Evolutionary conservation across 176 grass and related monocot species (phyloP).

Genomic region (Lolium rigidum): DNA sequence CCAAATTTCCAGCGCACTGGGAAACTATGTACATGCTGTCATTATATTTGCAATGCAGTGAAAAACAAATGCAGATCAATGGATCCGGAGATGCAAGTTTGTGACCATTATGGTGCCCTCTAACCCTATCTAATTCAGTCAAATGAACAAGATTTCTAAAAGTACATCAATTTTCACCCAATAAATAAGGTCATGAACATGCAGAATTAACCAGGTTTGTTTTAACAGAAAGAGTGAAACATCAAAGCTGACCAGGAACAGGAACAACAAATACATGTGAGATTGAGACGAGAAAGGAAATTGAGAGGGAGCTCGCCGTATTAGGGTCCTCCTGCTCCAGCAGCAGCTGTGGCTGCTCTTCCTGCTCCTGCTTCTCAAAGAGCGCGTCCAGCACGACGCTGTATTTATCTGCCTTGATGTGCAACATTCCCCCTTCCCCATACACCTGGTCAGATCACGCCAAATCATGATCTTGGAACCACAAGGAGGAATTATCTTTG

Average conservation of each 20-base stretch:
- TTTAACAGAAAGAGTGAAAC: not conserved
- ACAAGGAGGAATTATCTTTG: not conserved
- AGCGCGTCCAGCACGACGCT: slow-evolving; percentile 29
- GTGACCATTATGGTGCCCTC: too few relatives aligned
- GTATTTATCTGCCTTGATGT: slow-evolving; percentile 15
- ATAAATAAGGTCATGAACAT: too few relatives aligned
- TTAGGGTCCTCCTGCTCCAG: not conserved
- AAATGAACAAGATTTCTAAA: too few relatives aligned
- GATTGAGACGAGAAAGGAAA: not conserved
- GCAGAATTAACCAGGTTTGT: not conserved
- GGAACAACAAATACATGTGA: not conserved
- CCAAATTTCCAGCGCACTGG: not conserved
- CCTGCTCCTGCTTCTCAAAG: slow-evolving; percentile 33
- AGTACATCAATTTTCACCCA: too few relatives aligned
- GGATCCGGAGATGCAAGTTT: too few relatives aligned
- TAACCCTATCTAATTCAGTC: too few relatives aligned
- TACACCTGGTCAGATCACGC: not conserved
- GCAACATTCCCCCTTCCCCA: not conserved
- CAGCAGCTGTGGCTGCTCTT: not conserved
- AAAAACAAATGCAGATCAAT: not conserved
- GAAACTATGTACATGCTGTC: not conserved
- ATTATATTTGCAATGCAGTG: not conserved
- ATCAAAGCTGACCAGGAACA: slow-evolving; percentile 14
- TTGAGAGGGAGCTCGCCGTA: not conserved
- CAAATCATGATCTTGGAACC: not conserved